Percentiles rank a stretch among this genome's conserved stretches.
Conservation (phyloP, 805 yeast genomes). For the Metschnikowia matae region DNA sequence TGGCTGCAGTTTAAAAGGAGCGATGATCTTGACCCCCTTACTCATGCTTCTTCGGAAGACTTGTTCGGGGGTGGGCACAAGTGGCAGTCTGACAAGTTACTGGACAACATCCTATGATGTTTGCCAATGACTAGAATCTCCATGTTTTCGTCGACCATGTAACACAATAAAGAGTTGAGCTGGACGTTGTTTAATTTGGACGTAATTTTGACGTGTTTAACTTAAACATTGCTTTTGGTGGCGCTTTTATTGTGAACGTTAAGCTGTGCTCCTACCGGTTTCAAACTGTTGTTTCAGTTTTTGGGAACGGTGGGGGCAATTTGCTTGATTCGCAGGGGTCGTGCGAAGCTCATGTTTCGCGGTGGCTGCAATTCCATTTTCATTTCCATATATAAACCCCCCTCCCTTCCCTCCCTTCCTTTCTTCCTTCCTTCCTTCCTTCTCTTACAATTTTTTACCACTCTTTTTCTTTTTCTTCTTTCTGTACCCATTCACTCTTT, state of each 20-base stretch:
- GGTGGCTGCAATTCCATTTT: neutral
- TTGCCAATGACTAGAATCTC: slow-evolving; percentile 4
- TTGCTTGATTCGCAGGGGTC: neutral
- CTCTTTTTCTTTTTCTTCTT: neutral
- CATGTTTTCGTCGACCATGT: slow-evolving; percentile 4
- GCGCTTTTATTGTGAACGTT: neutral
- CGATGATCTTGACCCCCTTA: slow-evolving; percentile 98
- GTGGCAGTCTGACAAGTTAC: slow-evolving; percentile 99
- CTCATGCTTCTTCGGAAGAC: slow-evolving; percentile 85
- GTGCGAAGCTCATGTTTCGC: neutral
- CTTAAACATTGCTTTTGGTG: too few species aligned
- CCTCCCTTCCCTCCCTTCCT: too few species aligned
- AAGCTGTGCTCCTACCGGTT: neutral
- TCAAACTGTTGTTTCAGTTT: neutral
- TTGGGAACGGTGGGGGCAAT: neutral
- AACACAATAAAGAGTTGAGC: neutral
- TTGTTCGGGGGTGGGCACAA: slow-evolving; percentile 86
- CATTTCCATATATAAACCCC: neutral
- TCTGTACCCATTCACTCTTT: too few species aligned
- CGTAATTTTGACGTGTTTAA: too few species aligned
- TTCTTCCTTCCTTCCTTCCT: neutral
- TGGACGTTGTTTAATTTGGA: too few species aligned
- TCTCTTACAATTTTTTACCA: neutral
- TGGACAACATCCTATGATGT: slow-evolving; percentile 4
- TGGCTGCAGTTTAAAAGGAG: slow-evolving; percentile 56